Base-by-base conservation (phyloP, 2,329 filamentous ascomycete genomes). In the Nemania diffusa region DNA sequence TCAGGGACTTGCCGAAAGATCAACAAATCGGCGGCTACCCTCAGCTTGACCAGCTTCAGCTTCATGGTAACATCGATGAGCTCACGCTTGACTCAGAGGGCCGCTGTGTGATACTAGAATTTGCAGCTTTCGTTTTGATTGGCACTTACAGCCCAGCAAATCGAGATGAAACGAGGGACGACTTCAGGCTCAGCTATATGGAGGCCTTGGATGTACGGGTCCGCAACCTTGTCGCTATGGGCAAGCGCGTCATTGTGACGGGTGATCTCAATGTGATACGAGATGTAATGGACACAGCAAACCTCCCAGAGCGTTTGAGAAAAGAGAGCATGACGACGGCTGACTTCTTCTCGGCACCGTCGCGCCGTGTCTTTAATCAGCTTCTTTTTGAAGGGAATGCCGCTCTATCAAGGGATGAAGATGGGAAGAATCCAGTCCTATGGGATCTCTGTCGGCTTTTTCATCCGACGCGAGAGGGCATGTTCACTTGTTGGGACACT, bases 401-500 rank as follows among this genome's bases (percentile, higher is more conserved):
- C 0, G 68, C 87, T 9, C 90, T 90, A 0, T 81, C 87, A 40
- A 86, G 89, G 65, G 93, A 96, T 66, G 82, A 90, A 73, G 90
- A 88, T 0, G 85, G 91, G 71, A 90, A 94, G 76, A 73, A 84
- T 13, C 88, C 93, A 2, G 87, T 94, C 1, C 81, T 98, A 46
- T 92, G 91, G 86, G 96, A 99, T 80, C 83, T 97, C 20, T 94
- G 92, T 73, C 88, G 96, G 56, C 87, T 87, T 27, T 97, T 94
- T 75, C 92, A 97, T 75, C 91, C 92, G 0, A 81, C 83, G n/a
- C 87, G 96, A 44, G 84, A 84, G 69, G 93, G 93, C 68, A 98
- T 99, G 96, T 98, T 93, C 78, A 98, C 96, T 0, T 97, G 95
- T 78, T 98, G 95, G 95, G 94, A 98, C 70, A 94, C 93, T 57